Evolutionary conservation across 192 early-diverging fungal species (phyloP).

Genomic region (Diversispora eburnea): DNA sequence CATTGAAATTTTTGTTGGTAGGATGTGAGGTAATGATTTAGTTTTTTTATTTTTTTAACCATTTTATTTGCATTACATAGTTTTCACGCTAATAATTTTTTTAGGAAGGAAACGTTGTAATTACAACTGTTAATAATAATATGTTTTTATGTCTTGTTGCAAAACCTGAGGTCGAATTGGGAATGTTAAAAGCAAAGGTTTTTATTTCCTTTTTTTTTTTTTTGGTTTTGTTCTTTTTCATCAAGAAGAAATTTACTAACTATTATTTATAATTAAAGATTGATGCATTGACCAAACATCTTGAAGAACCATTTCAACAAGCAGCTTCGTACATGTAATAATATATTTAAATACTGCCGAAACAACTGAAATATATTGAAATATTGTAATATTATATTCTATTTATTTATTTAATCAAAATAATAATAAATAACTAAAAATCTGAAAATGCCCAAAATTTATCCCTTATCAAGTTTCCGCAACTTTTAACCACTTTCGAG

Average conservation of each 20-base stretch:
- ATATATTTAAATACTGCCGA: too few relatives aligned
- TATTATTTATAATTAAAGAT: conserved; percentile 25
- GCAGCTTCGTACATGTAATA: conserved; percentile 3
- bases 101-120: conserved; percentile 46
- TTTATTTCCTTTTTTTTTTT: background rate
- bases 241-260: background rate
- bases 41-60: background rate
- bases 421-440: too few relatives aligned
- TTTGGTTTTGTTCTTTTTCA: background rate
- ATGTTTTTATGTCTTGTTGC: conserved; percentile 58
- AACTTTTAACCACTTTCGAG: conserved; percentile 34
- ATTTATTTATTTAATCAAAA: too few relatives aligned
- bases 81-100: conserved; percentile 6
- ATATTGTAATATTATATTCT: too few relatives aligned
- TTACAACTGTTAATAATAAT: conserved; percentile 37
- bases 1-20: conserved; percentile 43
- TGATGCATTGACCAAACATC: conserved; percentile 45
- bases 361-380: too few relatives aligned
- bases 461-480: too few relatives aligned
- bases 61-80: background rate
- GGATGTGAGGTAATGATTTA: conserved; percentile 44
- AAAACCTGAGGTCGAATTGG: conserved; percentile 45
- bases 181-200: conserved; percentile 54
- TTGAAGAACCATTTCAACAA: conserved; percentile 44
- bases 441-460: too few relatives aligned